Evolutionary conservation across 108 stramenopile genomes (phyloP), one percentile per base, ranked within the genome.

Genomic region (Discostella pseudostelligera): DNA sequence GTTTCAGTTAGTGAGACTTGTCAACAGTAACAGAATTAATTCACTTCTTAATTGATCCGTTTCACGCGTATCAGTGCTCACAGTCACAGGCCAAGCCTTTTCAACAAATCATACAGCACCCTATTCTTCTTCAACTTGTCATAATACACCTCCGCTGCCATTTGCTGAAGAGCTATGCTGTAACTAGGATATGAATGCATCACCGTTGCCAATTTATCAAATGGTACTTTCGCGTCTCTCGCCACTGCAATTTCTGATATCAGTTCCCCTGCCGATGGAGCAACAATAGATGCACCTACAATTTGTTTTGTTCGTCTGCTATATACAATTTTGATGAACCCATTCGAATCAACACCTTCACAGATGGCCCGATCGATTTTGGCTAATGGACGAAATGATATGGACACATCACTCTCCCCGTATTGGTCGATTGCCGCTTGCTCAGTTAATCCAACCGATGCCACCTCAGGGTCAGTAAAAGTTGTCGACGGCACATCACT

Each of bases 401-500:
- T 81, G 10, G 79, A 81, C 0, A 92, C 77, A 22, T 59, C 56
- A 6, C 79, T 76, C 29, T 80, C 86, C 7, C 90, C 92, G 59
- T 81, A 73, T 70, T 81, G 48, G 21, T 58, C 67, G 5, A 42
- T 42, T 10, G 96, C 96, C 26, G 76, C 75, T 8, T 81, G 84
- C 59, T 95, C 94, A 1, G 84, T 85, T 12, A 90, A 59, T 19
- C 96, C 96, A 29, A 92, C 67, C 21, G 88, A 84, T 28, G 84
- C 87, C 29, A 87, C 72, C 71, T 95, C 94, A 0, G 94, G 94
- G 56, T 80, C 82, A 8, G 92, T 93, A 79, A 85, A 95, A 13
- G 88, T 93, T 3, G 84, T 74, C 16, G 88, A 80, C 8, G 94
- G 94, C 11, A 93, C 72, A 26, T 82, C 74, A 39, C 54, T 78